Evolutionary conservation across 768 basidiomycete species (phyloP).

Genomic region (Kwoniella mangroviensis): DNA sequence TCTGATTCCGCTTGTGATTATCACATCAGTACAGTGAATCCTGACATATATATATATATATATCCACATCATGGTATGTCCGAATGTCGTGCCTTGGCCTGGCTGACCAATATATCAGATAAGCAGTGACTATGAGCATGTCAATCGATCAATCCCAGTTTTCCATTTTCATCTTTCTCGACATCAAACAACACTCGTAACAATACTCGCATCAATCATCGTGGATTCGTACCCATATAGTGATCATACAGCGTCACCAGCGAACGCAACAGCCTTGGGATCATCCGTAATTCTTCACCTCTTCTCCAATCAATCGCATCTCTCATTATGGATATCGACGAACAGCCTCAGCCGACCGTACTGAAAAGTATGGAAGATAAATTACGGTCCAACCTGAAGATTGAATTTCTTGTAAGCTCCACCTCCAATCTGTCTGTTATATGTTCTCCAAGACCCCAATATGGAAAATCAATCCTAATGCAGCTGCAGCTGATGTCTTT

Average conservation of each 20-base stretch:
- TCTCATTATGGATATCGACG: constrained; percentile 18
- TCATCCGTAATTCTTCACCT: background rate
- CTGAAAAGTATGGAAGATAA: constrained; percentile 41
- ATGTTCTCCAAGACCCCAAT: background rate
- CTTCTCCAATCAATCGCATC: background rate
- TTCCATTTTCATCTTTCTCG: background rate
- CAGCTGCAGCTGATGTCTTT: background rate
- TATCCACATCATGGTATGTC: constrained; percentile 1
- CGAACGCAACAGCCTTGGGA: no score
- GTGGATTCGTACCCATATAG: background rate
- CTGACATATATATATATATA: no score
- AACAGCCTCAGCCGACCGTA: constrained; percentile 9
- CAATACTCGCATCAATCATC: background rate
- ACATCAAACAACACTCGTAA: background rate
- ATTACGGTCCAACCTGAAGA: constrained; percentile 32
- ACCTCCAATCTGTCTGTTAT: background rate
- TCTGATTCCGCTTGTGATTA: constrained; percentile 1
- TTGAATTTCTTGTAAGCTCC: constrained; percentile 44
- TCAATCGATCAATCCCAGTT: background rate
- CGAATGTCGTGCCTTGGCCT: background rate
- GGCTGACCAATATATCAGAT: constrained; percentile 11
- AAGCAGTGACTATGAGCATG: constrained; percentile 1
- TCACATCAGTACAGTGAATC: background rate
- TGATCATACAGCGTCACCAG: background rate
- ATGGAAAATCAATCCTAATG: no score